A percentile compares a stretch with the other conserved stretches of the same genome.
These are phyloP conservation scores for Sanghuangporus weigelae DNA, from an alignment of 1,284 basidiomycete species.

Conservation along the genomic window DNA sequence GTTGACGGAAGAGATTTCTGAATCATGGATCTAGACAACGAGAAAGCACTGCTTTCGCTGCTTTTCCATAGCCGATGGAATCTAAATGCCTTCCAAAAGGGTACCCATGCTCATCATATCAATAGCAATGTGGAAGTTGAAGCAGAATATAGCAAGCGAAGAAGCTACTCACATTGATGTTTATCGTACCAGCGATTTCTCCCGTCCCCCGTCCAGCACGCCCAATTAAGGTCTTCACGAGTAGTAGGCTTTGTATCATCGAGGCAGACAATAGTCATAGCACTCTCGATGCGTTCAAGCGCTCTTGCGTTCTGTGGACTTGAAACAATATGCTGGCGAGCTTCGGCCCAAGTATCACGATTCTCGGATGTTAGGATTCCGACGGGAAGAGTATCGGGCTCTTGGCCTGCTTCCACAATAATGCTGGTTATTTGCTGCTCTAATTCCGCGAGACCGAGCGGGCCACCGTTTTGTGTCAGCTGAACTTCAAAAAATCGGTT, in stretches of 20 bases:
- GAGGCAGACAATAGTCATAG: conserved; percentile 83
- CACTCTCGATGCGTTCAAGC: conserved; percentile 82
- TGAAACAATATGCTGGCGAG: conserved; percentile 54
- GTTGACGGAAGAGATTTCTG: background rate
- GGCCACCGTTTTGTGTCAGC: conserved; percentile 57
- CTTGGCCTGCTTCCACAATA: conserved; percentile 59
- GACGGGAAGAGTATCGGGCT: conserved; percentile 52
- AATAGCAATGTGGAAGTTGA: background rate
- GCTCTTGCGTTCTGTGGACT: conserved; percentile 62
- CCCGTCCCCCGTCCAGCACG: conserved; percentile 89
- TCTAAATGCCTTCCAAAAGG: too few species aligned
- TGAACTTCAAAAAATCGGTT: conserved; percentile 87
- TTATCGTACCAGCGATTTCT: conserved; percentile 97
- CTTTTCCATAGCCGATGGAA: background rate
- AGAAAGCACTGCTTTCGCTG: background rate
- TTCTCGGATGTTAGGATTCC: conserved; percentile 88
- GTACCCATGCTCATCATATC: too few species aligned
- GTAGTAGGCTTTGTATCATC: conserved; percentile 80
- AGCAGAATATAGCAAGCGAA: background rate
- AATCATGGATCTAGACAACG: background rate
- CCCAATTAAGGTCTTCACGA: conserved; percentile 80
- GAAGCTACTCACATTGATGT: conserved; percentile 70
- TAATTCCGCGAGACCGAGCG: conserved; percentile 75
- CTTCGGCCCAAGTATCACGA: conserved; percentile 87
- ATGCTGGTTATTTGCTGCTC: conserved; percentile 80